Base-by-base conservation (phyloP, 495 filamentous ascomycete species). In the Podospora tetraspora region DNA sequence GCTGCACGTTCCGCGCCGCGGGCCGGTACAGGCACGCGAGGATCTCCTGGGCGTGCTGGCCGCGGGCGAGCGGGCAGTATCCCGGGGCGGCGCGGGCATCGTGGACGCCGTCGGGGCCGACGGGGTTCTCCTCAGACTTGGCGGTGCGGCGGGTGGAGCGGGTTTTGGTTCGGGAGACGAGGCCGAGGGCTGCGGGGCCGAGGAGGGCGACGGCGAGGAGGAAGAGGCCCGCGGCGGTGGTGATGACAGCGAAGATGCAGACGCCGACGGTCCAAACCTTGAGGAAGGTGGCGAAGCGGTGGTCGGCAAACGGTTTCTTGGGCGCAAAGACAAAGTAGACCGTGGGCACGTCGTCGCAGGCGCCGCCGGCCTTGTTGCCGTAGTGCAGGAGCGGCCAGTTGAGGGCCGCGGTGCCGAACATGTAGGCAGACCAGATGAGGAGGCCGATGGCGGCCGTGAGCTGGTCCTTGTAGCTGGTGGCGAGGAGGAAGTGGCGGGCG, bases 181-280 rank as follows among this genome's bases (percentile, higher is more conserved):
- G 43, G 4, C 74, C 72, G 9, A 74, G 27, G 0, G 60, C 19
- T 3, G 64, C 58, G 1, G 74, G 72, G 5, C 70, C 70, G 43
- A 76, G 52, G 2, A 73, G 21, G 61, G 66, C 68, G 30, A 72
- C 68, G 37, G 63, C n/a, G 27, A 76, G 66, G 59, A 74, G 66
- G 52, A 70, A 76, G 0, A 76, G n/a, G 1, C 29, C 74, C 9
- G 72, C 57, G 3, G 71, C 74, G 1, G 74, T 74, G 37, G 74
- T 76, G 61, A 76, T 9, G 27, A 76, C 74, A 8, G 74, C 74
- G 5, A 76, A 68, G 21, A 76, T 60, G 61, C 70, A 72, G 3
- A 76, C 72, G n/a, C 72, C 72, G 2, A 76, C 72, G 7, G 74
- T 76, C 74, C 74, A 76, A 13, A 76, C 60, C 7, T 69, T 56